These are phyloP conservation scores for Ophiocordyceps australis DNA, from an alignment of 2,329 filamentous ascomycete genomes.

Conservation along the genomic window DNA sequence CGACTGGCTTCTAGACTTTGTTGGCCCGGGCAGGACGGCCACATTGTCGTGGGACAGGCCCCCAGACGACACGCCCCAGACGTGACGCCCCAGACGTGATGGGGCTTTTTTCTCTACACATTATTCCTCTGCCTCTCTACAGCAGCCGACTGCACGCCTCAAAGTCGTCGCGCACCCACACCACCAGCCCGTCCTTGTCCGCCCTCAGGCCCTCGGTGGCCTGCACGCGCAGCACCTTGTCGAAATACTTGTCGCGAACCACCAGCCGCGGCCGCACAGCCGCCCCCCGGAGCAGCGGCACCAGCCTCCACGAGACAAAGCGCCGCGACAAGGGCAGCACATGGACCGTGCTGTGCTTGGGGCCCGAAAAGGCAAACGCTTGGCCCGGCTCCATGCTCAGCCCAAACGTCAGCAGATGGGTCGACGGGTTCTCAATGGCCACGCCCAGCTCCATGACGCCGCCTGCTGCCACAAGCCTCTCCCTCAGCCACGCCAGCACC, in stretches of 20 bases:
- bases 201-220: conserved; percentile 56
- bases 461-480: conserved; percentile 11
- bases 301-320: conserved; percentile 52
- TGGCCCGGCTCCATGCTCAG: conserved; percentile 84
- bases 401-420: conserved; percentile 87
- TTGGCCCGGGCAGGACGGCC: conserved; percentile 19
- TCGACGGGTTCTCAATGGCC: conserved; percentile 83
- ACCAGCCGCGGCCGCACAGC: conserved; percentile 60
- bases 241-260: conserved; percentile 82
- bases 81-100: too few species aligned
- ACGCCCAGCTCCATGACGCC: conserved; percentile 27
- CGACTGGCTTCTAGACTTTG: conserved; percentile 59
- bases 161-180: conserved; percentile 34
- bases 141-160: too few species aligned
- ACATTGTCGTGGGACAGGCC: conserved; percentile 15
- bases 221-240: conserved; percentile 69
- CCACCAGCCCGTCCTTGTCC: conserved; percentile 43
- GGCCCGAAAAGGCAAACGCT: conserved; percentile 80
- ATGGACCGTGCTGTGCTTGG: conserved; percentile 65
- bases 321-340: conserved; percentile 67
- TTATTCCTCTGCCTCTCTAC: too few species aligned
- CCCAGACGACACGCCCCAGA: conserved; percentile 22
- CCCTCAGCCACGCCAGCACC: conserved; percentile 45
- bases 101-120: too few species aligned
- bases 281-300: conserved; percentile 44